Evolutionary conservation across 306 rosid species (phyloP), one percentile per base, ranked within the genome.

Genomic region (Fragaria ananassa): DNA sequence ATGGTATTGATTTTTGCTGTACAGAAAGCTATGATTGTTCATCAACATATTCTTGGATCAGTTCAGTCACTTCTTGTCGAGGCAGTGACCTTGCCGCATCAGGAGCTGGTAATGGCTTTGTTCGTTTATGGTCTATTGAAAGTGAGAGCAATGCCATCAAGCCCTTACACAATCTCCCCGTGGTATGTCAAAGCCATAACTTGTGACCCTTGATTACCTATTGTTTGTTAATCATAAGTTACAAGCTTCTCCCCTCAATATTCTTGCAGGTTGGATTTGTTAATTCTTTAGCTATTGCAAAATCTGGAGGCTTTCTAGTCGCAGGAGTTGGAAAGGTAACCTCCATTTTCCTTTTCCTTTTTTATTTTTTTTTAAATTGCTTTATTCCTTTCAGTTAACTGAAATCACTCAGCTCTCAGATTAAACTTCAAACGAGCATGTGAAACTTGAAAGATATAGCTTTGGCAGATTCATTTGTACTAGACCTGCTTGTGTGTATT

Each of bases 271-370:
- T 83, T 87, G 99, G 99, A 54, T 95, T 92, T 88, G 92, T 89
- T 80, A 95, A 92, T 86, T 90, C 97, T 42, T 70, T 95, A 85
- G 89, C 99, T 76, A 87, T 95, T 84, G 92, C 97, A 45, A 95
- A 89, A 82, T 92, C 97, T 70, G 99, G 91, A 78, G 71, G 61
- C 71, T 92, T 92, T 71, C 72, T 95, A 46, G 87, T 92, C 54
- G 97, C 97, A 76, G 99, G 97, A 79, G 96, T 95, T 58, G 99
- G 96, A 69, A 90, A 95, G 97, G 98, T 92, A 62, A 74, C 74
- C 66, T 12, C 7, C 66, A 4, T 19, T n/a, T 66, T 12, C 7
- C 66, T 3, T 19, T n/a, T 66, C 3, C 31, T 29, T 2, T 29
- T 29, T 2, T 29, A 0, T 29, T 56, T 41, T 61, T 51, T 31